phyloP scores from a whole-genome alignment of 257 asterid species.

The Leptodermis oblonga region DNA sequence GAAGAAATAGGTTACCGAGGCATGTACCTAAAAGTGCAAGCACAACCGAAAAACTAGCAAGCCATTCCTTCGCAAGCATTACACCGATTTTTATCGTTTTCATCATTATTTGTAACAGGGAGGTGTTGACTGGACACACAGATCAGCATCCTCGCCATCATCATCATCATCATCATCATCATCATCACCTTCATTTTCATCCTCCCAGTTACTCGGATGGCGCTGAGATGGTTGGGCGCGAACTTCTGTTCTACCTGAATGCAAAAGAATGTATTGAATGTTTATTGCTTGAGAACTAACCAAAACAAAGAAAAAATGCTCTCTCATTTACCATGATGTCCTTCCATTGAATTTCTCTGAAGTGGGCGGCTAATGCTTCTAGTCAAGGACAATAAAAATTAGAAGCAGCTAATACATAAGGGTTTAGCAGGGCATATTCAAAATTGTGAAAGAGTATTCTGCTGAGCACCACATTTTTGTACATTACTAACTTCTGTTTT shows the following conservation, averaged over 20 bases:
- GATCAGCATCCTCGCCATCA: constrained; percentile 61
- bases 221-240: constrained; percentile 56
- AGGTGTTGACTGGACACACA: constrained; percentile 78
- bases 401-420: constrained; percentile 8
- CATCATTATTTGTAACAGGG: constrained; percentile 46
- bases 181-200: constrained; percentile 73
- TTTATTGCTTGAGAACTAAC: constrained; percentile 16
- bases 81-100: constrained; percentile 3
- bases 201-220: constrained; percentile 94
- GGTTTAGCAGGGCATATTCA: constrained; percentile 17
- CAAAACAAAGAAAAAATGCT: constrained; percentile 11
- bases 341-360: constrained; percentile 39
- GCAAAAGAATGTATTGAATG: constrained; percentile 17
- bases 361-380: constrained; percentile 34
- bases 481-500: not conserved
- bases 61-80: constrained; percentile 14
- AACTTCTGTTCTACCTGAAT: constrained; percentile 32
- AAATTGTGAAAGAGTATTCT: not conserved
- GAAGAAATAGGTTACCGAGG: not conserved
- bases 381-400: constrained; percentile 46
- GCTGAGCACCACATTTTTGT: not conserved
- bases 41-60: no score
- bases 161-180: constrained; percentile 77
- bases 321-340: constrained; percentile 44
- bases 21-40: not conserved